These are phyloP conservation scores for Xylaria sp. DNA, from an alignment of 2,329 filamentous ascomycete genomes.

Conservation along the genomic window DNA sequence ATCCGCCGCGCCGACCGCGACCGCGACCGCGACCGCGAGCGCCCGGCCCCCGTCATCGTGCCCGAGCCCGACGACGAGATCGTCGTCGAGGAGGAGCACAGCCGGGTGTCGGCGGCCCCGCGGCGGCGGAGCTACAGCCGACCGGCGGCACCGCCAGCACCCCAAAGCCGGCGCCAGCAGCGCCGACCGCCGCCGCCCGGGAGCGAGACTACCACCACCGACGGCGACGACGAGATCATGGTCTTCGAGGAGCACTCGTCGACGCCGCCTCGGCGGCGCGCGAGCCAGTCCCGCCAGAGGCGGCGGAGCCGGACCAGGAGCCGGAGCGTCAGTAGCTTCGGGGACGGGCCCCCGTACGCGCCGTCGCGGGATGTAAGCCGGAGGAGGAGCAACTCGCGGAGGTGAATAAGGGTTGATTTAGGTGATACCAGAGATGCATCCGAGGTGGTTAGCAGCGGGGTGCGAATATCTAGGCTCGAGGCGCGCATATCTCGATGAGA, in stretches of 20 bases:
- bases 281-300: conserved; percentile 31
- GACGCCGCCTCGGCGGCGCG: conserved; percentile 34
- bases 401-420: conserved; percentile 19
- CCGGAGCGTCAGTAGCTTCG: conserved; percentile 38
- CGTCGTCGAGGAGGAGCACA: conserved; percentile 35
- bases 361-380: conserved; percentile 37
- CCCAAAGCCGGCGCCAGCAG: conserved; percentile 2
- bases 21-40: conserved; percentile 15
- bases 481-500: too few species aligned
- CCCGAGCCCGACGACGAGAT: conserved; percentile 29
- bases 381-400: conserved; percentile 38
- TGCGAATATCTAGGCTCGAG: too few species aligned
- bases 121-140: conserved; percentile 7
- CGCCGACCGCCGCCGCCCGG: conserved; percentile 8
- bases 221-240: conserved; percentile 42
- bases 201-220: too few species aligned
- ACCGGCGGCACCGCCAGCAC: not conserved
- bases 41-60: conserved; percentile 6
- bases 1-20: conserved; percentile 28
- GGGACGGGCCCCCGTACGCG: too few species aligned
- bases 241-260: conserved; percentile 42
- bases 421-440: not conserved
- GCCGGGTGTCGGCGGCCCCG: conserved; percentile 8
- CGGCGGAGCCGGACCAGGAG: conserved; percentile 32
- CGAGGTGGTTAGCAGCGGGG: not conserved